Evolutionary conservation across 345 rosid genomes (phyloP).

Genomic region (Syzygium aromaticum): DNA sequence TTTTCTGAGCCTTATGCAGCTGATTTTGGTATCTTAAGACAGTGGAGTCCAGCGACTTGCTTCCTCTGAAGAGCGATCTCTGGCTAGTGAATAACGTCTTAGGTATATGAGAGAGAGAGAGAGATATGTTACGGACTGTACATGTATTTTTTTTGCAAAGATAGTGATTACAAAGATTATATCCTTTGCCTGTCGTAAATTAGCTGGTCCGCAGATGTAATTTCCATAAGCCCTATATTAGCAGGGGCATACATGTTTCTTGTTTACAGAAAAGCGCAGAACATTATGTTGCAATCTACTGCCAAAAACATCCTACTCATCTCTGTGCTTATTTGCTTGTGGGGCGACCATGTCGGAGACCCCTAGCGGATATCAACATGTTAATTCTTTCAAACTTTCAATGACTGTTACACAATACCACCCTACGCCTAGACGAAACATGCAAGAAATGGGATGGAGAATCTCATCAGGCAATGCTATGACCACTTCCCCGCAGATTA

Average conservation of each 20-base stretch:
- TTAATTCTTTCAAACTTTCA: not conserved
- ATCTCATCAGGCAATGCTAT: not conserved
- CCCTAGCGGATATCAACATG: not conserved
- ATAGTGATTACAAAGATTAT: not conserved
- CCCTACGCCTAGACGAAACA: not conserved
- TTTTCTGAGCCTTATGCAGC: conserved; percentile 25
- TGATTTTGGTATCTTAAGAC: not conserved
- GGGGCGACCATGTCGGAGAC: not conserved
- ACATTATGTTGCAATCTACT: not conserved
- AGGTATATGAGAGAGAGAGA: not conserved
- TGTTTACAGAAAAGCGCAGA: not conserved
- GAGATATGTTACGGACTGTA: not conserved
- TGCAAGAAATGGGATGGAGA: not conserved
- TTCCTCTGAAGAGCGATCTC: not conserved
- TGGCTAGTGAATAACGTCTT: not conserved
- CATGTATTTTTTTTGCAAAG: not conserved
- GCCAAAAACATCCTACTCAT: not conserved
- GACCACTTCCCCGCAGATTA: too few species aligned
- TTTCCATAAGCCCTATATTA: not conserved
- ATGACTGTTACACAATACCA: not conserved
- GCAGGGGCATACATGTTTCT: not conserved
- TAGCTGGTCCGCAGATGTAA: not conserved
- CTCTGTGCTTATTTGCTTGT: too few species aligned
- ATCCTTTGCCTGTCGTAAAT: not conserved
- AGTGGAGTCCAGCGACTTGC: not conserved